These are phyloP conservation scores for Aureobasidium sp. DNA, from an alignment of 2,329 filamentous ascomycete genomes.

Conservation along the genomic window DNA sequence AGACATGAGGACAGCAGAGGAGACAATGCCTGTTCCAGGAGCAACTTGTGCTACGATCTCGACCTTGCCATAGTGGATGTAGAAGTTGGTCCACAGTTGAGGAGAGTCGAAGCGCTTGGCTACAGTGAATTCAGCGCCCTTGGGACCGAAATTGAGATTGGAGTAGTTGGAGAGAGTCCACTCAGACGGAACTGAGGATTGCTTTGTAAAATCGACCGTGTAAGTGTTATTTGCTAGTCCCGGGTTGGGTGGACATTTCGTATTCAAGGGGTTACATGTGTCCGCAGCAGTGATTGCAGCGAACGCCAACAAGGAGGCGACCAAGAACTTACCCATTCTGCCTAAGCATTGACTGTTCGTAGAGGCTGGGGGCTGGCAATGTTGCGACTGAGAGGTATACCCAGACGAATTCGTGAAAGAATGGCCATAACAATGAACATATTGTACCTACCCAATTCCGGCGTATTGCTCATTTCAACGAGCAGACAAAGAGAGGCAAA, in stretches of 20 bases:
- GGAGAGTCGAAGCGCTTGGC: constrained; percentile 43
- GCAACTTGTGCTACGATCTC: constrained; percentile 43
- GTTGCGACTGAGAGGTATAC: not conserved
- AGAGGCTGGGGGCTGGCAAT: not conserved
- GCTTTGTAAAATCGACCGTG: constrained; percentile 21
- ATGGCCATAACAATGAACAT: not conserved
- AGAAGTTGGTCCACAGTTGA: constrained; percentile 39
- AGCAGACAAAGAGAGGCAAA: not conserved
- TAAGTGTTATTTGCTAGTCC: constrained; percentile 19
- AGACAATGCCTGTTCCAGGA: constrained; percentile 44
- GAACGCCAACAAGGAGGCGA: not conserved
- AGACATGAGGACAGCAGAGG: constrained; percentile 45
- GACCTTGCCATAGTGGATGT: constrained; percentile 49
- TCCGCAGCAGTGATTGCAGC: constrained; percentile 1
- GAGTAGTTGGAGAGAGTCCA: constrained; percentile 23
- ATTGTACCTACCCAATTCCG: not conserved
- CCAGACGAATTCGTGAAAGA: not conserved
- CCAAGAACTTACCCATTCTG: not conserved
- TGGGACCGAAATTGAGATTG: constrained; percentile 36
- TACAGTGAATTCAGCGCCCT: constrained; percentile 47
- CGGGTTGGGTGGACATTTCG: constrained; percentile 19
- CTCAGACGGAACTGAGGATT: constrained; percentile 18
- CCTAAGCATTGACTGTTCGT: not conserved
- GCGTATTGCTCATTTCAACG: not conserved
- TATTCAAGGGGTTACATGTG: constrained; percentile 18